Evolutionary conservation across 2,329 filamentous ascomycete genomes (phyloP).

Genomic region (Botrytis aclada): DNA sequence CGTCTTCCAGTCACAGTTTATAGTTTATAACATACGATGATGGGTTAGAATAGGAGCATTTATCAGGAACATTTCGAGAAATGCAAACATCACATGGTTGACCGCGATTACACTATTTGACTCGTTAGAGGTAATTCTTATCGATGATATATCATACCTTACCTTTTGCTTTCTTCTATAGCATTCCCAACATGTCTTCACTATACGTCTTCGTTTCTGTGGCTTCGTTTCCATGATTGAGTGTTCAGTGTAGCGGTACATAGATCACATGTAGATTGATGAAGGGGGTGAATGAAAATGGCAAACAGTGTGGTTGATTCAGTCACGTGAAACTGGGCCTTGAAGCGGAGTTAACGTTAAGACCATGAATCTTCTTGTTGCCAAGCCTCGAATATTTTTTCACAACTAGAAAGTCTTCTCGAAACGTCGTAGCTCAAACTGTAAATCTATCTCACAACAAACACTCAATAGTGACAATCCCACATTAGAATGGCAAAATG

Average conservation of each 20-base stretch:
- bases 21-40: constrained; percentile 47
- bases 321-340: background rate
- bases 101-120: constrained; percentile 13
- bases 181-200: constrained; percentile 60
- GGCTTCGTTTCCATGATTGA: constrained; percentile 9
- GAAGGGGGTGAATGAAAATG: background rate
- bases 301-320: background rate
- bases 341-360: background rate
- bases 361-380: background rate
- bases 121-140: background rate
- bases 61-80: constrained; percentile 47
- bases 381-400: background rate
- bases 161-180: constrained; percentile 24
- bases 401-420: background rate
- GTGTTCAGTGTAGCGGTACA: background rate
- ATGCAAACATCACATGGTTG: constrained; percentile 33
- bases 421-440: background rate
- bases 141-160: background rate
- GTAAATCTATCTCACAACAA: background rate
- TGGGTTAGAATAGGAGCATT: constrained; percentile 53
- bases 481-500: background rate
- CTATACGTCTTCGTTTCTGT: constrained; percentile 52
- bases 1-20: background rate
- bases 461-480: too few relatives aligned
- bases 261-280: background rate